phyloP scores from a whole-genome alignment of 495 filamentous ascomycete species.

The Delitschia confertaspora region DNA sequence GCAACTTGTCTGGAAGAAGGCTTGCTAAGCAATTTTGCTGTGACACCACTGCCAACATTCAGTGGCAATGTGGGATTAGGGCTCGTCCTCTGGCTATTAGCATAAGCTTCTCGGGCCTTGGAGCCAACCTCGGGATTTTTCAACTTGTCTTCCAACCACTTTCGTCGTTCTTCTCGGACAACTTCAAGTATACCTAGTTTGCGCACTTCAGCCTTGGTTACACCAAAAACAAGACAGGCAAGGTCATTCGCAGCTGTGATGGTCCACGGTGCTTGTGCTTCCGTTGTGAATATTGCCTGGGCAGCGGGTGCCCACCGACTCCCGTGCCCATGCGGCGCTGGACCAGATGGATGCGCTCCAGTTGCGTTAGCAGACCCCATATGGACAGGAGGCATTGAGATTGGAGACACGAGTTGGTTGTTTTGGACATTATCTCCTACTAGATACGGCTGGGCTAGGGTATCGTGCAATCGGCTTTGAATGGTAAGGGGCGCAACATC shows the following conservation, averaged over 20 bases:
- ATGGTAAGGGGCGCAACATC: conserved; percentile 62
- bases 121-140: conserved; percentile 43
- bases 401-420: conserved; percentile 41
- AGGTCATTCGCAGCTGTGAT: conserved; percentile 96
- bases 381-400: conserved; percentile 34
- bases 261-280: conserved; percentile 80
- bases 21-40: conserved; percentile 77
- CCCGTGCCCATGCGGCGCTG: conserved; percentile 55
- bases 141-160: conserved; percentile 86
- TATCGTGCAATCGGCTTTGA: conserved; percentile 80
- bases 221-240: conserved; percentile 90
- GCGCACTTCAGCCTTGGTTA: conserved; percentile 85
- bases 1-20: conserved; percentile 63
- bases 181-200: conserved; percentile 95
- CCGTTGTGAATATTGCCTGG: conserved; percentile 94
- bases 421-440: conserved; percentile 21
- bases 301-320: conserved; percentile 84
- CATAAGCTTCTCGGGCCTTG: conserved; percentile 40
- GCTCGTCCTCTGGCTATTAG: conserved; percentile 40
- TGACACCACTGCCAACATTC: conserved; percentile 68
- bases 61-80: conserved; percentile 42
- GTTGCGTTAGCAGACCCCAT: not conserved
- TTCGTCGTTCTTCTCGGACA: conserved; percentile 73
- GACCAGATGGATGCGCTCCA: conserved; percentile 13
- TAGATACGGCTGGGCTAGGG: conserved; percentile 72